Evolutionary conservation across 805 yeast genomes (phyloP).

Genomic region (Saccharomycopsis oosterbeekiorum): DNA sequence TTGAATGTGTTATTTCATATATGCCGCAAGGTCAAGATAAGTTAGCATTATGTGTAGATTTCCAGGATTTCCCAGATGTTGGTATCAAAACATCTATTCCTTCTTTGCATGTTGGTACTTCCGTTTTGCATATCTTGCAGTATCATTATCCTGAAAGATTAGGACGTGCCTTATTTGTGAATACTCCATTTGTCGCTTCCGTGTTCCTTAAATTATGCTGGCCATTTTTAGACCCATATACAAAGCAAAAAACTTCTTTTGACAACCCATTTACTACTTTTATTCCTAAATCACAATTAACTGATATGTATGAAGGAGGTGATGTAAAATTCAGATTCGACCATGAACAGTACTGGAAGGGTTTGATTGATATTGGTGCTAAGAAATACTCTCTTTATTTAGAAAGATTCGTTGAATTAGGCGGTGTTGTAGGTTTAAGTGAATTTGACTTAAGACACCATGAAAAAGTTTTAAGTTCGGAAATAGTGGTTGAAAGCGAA

Average conservation of each 20-base stretch:
- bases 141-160: slow-evolving; percentile 51
- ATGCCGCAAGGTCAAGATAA: slow-evolving; percentile 54
- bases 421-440: slow-evolving; percentile 42
- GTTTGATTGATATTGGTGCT: slow-evolving; percentile 35
- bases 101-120: slow-evolving; percentile 40
- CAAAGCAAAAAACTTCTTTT: slow-evolving; percentile 46
- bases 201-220: slow-evolving; percentile 46
- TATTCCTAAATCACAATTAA: slow-evolving; percentile 44
- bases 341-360: slow-evolving; percentile 47
- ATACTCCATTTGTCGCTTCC: slow-evolving; percentile 49
- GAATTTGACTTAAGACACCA: slow-evolving; percentile 40
- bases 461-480: slow-evolving; percentile 11
- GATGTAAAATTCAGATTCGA: slow-evolving; percentile 39
- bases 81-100: slow-evolving; percentile 33
- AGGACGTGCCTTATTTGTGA: slow-evolving; percentile 43
- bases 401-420: slow-evolving; percentile 30
- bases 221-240: slow-evolving; percentile 50
- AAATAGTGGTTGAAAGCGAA: slow-evolving; percentile 13
- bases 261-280: slow-evolving; percentile 49
- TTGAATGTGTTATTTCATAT: slow-evolving; percentile 40
- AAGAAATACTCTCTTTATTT: slow-evolving; percentile 30
- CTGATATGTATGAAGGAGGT: slow-evolving; percentile 37
- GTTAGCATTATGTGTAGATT: slow-evolving; percentile 45
- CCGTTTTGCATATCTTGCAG: slow-evolving; percentile 44
- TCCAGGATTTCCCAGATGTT: slow-evolving; percentile 33